Evolutionary conservation across 1,284 basidiomycete species (phyloP).

Genomic region (Cryptococcus sp.): DNA sequence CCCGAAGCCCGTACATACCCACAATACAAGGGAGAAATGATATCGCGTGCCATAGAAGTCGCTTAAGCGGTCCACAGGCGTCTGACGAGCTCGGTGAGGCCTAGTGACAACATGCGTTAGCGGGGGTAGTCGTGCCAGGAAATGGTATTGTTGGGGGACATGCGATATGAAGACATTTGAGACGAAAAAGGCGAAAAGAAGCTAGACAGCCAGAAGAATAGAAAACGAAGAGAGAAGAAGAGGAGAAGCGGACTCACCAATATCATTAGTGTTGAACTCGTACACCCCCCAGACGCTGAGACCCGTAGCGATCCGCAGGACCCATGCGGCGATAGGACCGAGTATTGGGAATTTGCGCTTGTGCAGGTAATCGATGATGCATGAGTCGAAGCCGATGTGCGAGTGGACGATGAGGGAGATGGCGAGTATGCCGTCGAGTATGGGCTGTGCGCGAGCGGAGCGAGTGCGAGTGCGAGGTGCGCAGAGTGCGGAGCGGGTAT

Average conservation of each 20-base stretch:
- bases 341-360: constrained; percentile 85
- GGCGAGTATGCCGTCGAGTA: constrained; percentile 85
- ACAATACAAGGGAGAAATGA: too few relatives aligned
- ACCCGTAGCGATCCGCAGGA: constrained; percentile 73
- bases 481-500: not conserved
- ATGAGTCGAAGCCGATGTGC: constrained; percentile 79
- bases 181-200: not conserved
- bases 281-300: constrained; percentile 89
- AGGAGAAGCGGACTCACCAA: constrained; percentile 64
- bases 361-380: constrained; percentile 88
- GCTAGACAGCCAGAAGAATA: too few relatives aligned
- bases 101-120: constrained; percentile 46
- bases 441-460: constrained; percentile 56
- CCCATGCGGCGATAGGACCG: constrained; percentile 72
- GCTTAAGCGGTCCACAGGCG: constrained; percentile 66
- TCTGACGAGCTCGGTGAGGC: constrained; percentile 70
- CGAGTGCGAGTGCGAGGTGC: not conserved
- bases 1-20: too few relatives aligned
- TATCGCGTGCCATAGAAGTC: not conserved
- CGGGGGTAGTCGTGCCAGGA: constrained; percentile 4
- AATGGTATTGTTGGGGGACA: too few relatives aligned
- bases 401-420: constrained; percentile 88
- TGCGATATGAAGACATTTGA: too few relatives aligned
- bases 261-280: constrained; percentile 96
- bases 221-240: not conserved